Evolutionary conservation across 208 protist genomes (phyloP), one percentile per base, ranked within the genome.

Genomic region (Trypanosoma rangeli): DNA sequence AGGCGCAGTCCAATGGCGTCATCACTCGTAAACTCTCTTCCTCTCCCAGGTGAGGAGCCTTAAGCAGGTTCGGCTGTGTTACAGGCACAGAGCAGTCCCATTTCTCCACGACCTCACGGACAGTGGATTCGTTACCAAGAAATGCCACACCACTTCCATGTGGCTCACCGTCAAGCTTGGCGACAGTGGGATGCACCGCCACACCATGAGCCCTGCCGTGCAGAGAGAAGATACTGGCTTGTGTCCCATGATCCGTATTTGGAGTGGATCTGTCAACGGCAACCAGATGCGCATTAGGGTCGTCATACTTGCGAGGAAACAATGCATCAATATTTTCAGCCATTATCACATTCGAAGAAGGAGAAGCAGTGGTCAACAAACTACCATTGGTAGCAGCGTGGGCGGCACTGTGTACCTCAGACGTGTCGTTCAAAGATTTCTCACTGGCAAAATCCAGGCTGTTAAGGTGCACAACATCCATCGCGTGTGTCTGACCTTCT

Each of bases 151-250:
- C 85, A 68, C 84, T 90, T 59, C 78, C 62, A 16, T 82, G 78
- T 48, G 53, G 46, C 31, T 84, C 86, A 42, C 80, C 89, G n/a
- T 54, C 74, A 31, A 87, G 29, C 0, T 73, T 62, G 18, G 90
- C 76, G 44, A 74, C 55, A 60, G 60, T 53, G 29, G 75, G 76
- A 77, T 78, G 73, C 64, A 94, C 58, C 44, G 83, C 84, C 3
- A 76, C 80, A 74, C 82, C 65, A 12, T 82, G 53, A n/a, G 89
- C 89, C 8, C n/a, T n/a, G n/a, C 82, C 84, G 71, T 88, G 80
- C 12, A 79, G 89, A 70, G 84, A 89, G 73, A 94, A 92, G 56
- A 94, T 82, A 50, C 83, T 78, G 66, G 70, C 82, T 49, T 92
- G 74, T 7, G 62, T 55, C 63, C 70, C 66, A 33, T 82, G 61